These are phyloP conservation scores for Ceratobasidium sp. DNA, from an alignment of 1,284 basidiomycete genomes.

Conservation along the genomic window DNA sequence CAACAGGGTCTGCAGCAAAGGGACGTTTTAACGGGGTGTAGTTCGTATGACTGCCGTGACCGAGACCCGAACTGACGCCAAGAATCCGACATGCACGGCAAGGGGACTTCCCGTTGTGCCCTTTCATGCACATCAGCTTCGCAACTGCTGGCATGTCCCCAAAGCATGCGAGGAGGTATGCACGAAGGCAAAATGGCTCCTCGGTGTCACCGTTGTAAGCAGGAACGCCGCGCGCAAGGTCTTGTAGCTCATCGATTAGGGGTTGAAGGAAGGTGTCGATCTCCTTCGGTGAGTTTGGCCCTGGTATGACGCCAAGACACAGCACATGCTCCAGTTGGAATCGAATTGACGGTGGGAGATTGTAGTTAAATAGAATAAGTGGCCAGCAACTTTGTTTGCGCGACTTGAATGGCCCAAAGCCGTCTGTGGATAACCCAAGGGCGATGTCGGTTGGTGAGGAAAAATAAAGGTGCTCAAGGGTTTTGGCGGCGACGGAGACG, in stretches of 20 bases:
- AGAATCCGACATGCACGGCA: conserved; percentile 44
- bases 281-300: conserved; percentile 28
- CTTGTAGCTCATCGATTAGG: conserved; percentile 26
- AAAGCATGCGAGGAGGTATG: conserved; percentile 28
- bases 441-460: conserved; percentile 23
- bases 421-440: conserved; percentile 29
- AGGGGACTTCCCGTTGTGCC: conserved; percentile 44
- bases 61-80: background rate
- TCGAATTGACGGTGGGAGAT: conserved; percentile 29
- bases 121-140: conserved; percentile 44
- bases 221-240: conserved; percentile 27
- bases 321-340: conserved; percentile 12
- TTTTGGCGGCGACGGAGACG: conserved; percentile 16
- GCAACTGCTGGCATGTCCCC: conserved; percentile 48
- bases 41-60: conserved; percentile 7
- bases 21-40: conserved; percentile 41
- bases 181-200: conserved; percentile 24
- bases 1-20: conserved; percentile 9
- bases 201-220: conserved; percentile 27
- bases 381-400: conserved; percentile 31
- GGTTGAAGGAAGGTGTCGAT: conserved; percentile 25
- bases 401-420: conserved; percentile 42
- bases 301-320: conserved; percentile 39
- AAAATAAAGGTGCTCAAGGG: conserved; percentile 38
- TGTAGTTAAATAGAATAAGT: conserved; percentile 31